Percentiles rank a stretch among this genome's conserved stretches.
Evolutionary conservation across 2,329 filamentous ascomycete species (phyloP).

Genomic region (Fusarium armeniacum): DNA sequence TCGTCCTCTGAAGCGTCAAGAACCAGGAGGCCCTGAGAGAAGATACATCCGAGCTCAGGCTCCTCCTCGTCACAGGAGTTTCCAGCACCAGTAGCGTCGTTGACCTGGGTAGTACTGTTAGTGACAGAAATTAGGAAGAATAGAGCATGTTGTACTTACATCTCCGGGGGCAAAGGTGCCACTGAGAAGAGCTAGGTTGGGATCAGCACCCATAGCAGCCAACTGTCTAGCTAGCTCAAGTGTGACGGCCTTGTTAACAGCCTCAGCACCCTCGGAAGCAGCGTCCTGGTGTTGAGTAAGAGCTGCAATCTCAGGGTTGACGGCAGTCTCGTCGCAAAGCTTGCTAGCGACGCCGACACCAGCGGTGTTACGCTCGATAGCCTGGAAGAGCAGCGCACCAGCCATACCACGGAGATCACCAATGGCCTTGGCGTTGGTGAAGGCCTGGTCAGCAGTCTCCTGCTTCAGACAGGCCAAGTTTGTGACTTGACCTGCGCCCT

Average conservation of each 20-base stretch:
- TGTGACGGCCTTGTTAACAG: constrained; percentile 27
- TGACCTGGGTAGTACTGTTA: neutral
- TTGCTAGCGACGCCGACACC: constrained; percentile 43
- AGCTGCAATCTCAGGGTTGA: constrained; percentile 22
- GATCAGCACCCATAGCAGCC: constrained; percentile 19
- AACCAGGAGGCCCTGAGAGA: constrained; percentile 6
- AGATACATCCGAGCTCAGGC: constrained; percentile 21
- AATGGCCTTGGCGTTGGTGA: constrained; percentile 69
- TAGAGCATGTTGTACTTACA: neutral
- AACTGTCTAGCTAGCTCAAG: constrained; percentile 19
- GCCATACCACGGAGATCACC: constrained; percentile 68
- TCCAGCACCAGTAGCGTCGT: constrained; percentile 14
- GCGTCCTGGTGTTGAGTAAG: constrained; percentile 25
- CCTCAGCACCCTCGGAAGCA: neutral
- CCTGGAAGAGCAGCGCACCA: constrained; percentile 67
- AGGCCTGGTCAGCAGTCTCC: constrained; percentile 69
- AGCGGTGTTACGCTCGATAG: constrained; percentile 66
- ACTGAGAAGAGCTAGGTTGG: constrained; percentile 23
- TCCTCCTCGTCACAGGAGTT: constrained; percentile 26
- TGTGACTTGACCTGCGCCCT: constrained; percentile 57
- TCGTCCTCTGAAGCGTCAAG: constrained; percentile 19
- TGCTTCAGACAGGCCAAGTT: constrained; percentile 63
- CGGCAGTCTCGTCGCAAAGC: constrained; percentile 16
- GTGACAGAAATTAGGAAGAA: neutral
- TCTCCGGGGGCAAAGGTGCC: constrained; percentile 28